Conservation (phyloP, 805 yeast species). For the Ogataea paradorogensis region DNA sequence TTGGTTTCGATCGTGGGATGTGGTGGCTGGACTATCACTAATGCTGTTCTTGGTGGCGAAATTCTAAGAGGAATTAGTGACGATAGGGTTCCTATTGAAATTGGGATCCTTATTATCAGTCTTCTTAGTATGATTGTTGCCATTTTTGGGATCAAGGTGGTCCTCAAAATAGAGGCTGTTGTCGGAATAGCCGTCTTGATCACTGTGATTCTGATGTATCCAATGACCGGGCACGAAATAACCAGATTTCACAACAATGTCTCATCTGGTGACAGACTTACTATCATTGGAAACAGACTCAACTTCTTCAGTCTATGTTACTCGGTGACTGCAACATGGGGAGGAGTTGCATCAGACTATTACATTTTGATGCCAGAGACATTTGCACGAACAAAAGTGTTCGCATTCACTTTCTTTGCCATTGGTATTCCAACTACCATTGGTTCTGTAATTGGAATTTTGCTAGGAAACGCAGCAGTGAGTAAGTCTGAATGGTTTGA, state of each 20-base stretch:
- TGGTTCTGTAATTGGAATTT: slow-evolving; percentile 70
- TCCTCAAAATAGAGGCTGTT: slow-evolving; percentile 63
- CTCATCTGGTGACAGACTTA: slow-evolving; percentile 37
- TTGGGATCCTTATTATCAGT: slow-evolving; percentile 73
- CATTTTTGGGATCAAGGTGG: slow-evolving; percentile 72
- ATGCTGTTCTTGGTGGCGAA: slow-evolving; percentile 86
- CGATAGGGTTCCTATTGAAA: slow-evolving; percentile 63
- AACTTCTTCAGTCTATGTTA: slow-evolving; percentile 71
- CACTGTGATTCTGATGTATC: slow-evolving; percentile 65
- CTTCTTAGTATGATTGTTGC: slow-evolving; percentile 63
- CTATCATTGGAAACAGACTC: slow-evolving; percentile 65
- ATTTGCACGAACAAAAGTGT: slow-evolving; percentile 54
- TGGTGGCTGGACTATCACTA: slow-evolving; percentile 93
- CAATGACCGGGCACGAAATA: slow-evolving; percentile 46
- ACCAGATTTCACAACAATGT: slow-evolving; percentile 37
- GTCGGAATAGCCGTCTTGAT: slow-evolving; percentile 68
- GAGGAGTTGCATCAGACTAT: slow-evolving; percentile 81
- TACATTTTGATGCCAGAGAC: slow-evolving; percentile 76
- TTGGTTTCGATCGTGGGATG: slow-evolving; percentile 71
- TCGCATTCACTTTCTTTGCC: slow-evolving; percentile 61
- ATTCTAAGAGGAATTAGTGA: slow-evolving; percentile 64
- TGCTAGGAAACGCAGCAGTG: slow-evolving; percentile 66
- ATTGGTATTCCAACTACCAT: slow-evolving; percentile 69
- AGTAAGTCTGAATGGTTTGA: slow-evolving; percentile 53
- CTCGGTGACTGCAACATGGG: slow-evolving; percentile 86